A percentile compares a stretch with the other conserved stretches of the same genome.
phyloP scores from a whole-genome alignment of 345 rosid genomes.

The Aethionema arabicum region DNA sequence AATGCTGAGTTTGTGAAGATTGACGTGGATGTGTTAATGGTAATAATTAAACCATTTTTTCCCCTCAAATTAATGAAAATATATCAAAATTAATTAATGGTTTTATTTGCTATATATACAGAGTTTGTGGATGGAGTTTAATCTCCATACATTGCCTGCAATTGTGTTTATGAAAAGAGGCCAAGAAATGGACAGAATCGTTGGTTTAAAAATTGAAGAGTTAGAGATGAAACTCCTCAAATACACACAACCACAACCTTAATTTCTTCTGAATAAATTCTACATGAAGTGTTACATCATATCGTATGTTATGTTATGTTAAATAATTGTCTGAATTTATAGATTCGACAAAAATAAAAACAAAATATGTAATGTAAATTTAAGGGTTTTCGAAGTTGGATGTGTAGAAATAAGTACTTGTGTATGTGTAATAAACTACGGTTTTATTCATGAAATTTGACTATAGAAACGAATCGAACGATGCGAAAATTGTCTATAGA shows the following conservation, averaged over 20 bases:
- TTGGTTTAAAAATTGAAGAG: constrained; percentile 55
- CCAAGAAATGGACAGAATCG: constrained; percentile 52
- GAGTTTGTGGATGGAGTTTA: constrained; percentile 48
- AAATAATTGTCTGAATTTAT: not conserved
- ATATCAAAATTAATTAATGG: not conserved
- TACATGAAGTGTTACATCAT: not conserved
- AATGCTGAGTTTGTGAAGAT: constrained; percentile 70
- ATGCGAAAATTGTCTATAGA: too few relatives aligned
- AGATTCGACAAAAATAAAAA: too few relatives aligned
- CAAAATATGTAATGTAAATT: too few relatives aligned
- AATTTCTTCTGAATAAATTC: not conserved
- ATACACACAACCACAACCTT: constrained; percentile 33
- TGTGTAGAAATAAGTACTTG: too few relatives aligned
- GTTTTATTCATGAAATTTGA: too few relatives aligned
- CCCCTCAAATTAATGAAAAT: not conserved
- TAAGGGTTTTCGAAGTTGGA: too few relatives aligned
- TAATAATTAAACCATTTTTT: constrained; percentile 18
- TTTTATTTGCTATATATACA: constrained; percentile 23
- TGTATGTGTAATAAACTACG: too few relatives aligned
- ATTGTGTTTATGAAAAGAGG: constrained; percentile 66
- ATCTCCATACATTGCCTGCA: constrained; percentile 51
- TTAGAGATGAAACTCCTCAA: constrained; percentile 60
- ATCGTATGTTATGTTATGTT: too few relatives aligned
- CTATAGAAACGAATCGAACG: too few relatives aligned
- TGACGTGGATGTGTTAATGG: constrained; percentile 61